Conservation (phyloP, 2,329 filamentous ascomycete genomes). For the Aureobasidium namibiae region DNA sequence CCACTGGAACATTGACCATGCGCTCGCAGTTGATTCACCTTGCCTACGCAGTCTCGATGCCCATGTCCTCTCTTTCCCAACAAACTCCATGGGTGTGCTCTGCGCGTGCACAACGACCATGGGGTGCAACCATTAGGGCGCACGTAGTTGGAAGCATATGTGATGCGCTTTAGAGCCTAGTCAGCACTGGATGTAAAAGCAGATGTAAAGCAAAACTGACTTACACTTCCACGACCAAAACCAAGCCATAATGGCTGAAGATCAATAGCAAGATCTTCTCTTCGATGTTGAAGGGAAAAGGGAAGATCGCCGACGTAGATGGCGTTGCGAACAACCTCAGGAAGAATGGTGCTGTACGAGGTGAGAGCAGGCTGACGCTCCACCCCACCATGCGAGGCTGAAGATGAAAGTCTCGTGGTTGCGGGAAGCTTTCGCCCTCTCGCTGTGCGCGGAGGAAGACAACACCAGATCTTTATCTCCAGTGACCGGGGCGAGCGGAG, state of each 20-base stretch:
- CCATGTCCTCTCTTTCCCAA: no score
- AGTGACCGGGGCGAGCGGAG: no score
- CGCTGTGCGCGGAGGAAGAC: no score
- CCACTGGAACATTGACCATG: no score
- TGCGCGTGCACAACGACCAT: no score
- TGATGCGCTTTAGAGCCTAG: not conserved
- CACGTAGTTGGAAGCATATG: not conserved
- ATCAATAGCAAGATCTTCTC: not conserved
- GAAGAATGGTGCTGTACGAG: not conserved
- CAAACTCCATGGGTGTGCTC: no score
- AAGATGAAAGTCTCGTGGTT: not conserved
- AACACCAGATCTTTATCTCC: no score
- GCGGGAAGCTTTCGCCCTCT: not conserved
- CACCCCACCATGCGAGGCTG: not conserved
- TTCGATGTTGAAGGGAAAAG: not conserved
- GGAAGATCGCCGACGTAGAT: constrained; percentile 14
- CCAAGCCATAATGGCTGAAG: constrained; percentile 9
- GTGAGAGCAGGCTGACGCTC: not conserved
- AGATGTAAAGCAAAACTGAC: not conserved
- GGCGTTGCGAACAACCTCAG: not conserved
- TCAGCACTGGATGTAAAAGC: not conserved
- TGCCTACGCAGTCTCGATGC: no score
- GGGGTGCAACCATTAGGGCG: no score
- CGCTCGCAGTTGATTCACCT: no score
- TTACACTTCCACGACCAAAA: not conserved